A percentile compares a stretch with the other conserved stretches of the same genome.
Evolutionary conservation across 1,284 basidiomycete genomes (phyloP).

Genomic region (Microbotryomycetes sp.): DNA sequence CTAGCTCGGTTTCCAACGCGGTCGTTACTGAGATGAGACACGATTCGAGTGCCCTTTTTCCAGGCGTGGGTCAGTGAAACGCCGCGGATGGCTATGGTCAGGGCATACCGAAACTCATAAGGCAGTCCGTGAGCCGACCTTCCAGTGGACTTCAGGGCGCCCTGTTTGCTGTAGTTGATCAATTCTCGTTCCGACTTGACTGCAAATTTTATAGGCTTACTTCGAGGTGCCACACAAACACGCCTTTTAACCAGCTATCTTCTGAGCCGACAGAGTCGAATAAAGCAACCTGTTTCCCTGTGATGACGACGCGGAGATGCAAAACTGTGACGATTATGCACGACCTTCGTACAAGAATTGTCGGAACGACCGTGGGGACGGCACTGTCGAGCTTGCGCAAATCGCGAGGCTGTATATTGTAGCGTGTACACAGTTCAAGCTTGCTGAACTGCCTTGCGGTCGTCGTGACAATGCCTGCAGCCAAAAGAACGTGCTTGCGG

Average conservation of each 20-base stretch:
- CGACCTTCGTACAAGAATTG: constrained; percentile 79
- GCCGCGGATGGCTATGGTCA: too few relatives aligned
- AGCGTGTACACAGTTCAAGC: constrained; percentile 82
- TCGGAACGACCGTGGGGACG: constrained; percentile 56
- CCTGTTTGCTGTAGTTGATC: constrained; percentile 45
- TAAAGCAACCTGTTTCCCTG: constrained; percentile 81
- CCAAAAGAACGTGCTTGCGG: neutral
- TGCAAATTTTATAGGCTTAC: constrained; percentile 47
- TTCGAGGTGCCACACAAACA: constrained; percentile 81
- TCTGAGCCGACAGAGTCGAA: constrained; percentile 84
- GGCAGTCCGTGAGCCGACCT: constrained; percentile 49
- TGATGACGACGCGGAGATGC: constrained; percentile 88
- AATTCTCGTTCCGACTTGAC: constrained; percentile 23
- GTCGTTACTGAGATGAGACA: constrained; percentile 79
- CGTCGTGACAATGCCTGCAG: constrained; percentile 69
- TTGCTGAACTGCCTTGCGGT: constrained; percentile 87
- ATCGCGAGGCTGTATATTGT: constrained; percentile 73
- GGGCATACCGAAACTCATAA: constrained; percentile 76
- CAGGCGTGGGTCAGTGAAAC: neutral
- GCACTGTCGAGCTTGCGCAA: constrained; percentile 94
- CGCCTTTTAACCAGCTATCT: constrained; percentile 66
- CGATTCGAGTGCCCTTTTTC: constrained; percentile 71
- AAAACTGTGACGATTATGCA: constrained; percentile 89
- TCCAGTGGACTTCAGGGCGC: constrained; percentile 64
- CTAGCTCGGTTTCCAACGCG: constrained; percentile 87